Conservation (phyloP, 2,329 filamentous ascomycete genomes). For the Aciculosporium take region DNA sequence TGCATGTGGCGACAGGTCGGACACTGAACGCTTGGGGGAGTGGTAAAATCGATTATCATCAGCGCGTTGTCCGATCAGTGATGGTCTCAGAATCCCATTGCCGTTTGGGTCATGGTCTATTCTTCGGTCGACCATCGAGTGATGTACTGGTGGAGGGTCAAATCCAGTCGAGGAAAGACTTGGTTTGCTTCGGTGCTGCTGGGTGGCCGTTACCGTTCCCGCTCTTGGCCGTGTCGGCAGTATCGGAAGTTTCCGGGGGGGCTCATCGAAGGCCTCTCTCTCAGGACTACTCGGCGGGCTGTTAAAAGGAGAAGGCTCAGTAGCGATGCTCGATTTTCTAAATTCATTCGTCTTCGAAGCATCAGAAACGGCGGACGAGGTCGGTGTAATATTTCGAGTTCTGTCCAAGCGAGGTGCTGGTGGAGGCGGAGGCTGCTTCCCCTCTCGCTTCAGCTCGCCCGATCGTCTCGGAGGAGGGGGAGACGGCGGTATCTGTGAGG, state of each 20-base stretch:
- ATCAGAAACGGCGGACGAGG: constrained; percentile 8
- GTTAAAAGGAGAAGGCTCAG: constrained; percentile 62
- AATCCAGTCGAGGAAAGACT: constrained; percentile 15
- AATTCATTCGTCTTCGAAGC: constrained; percentile 5
- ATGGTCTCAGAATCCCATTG: constrained; percentile 23
- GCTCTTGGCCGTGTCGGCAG: constrained; percentile 38
- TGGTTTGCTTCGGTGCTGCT: constrained; percentile 12
- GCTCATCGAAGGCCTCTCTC: constrained; percentile 29
- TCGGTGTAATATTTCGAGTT: constrained; percentile 21
- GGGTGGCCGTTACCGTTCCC: constrained; percentile 8
- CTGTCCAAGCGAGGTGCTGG: constrained; percentile 73
- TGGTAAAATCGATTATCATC: constrained; percentile 33
- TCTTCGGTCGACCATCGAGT: constrained; percentile 28
- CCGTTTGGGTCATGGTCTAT: constrained; percentile 30
- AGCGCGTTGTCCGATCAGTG: constrained; percentile 25
- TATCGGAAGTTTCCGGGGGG: constrained; percentile 33
- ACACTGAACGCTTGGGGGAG: constrained; percentile 30
- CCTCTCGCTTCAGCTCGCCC: constrained; percentile 38
- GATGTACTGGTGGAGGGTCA: constrained; percentile 42
- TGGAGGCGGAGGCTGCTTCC: constrained; percentile 42
- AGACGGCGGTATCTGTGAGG: constrained; percentile 40
- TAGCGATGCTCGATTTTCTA: constrained; percentile 12
- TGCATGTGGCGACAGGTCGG: constrained; percentile 6
- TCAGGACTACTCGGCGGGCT: constrained; percentile 67
- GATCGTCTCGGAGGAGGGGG: constrained; percentile 50